Evolutionary conservation across 2,329 filamentous ascomycete species (phyloP), one percentile per base, ranked within the genome.

Genomic region (Plenodomus lindquistii): DNA sequence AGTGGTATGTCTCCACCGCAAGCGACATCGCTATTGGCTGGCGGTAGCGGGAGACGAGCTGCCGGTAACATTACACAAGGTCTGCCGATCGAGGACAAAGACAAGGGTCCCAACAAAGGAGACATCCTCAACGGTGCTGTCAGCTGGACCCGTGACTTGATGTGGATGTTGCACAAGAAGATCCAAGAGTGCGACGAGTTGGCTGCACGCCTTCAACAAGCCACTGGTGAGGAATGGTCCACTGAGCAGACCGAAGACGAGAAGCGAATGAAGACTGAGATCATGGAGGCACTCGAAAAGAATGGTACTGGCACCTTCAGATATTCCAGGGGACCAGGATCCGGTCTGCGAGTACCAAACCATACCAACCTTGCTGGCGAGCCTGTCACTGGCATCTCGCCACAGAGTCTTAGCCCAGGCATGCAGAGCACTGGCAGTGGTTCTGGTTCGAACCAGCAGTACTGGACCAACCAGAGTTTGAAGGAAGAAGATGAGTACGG

Each of bases 31-130:
- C 84, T 94, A 37, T 82, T 97, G 46, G 92, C 91, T 42, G 91
- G 91, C 15, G 89, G 89, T 19, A 89, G 86, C 56, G 91, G 90
- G 35, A 84, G 91, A 56, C 85, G 92, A 54, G 91, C 91, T 22
- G 84, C 87, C 24, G 85, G 86, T 31, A 95, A 89, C 68, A 97
- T 97, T 64, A 96, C 91, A 5, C 93, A 93, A 57, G 91, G 92
- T 13, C 81, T 97, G 22, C 93, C 94, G 0, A 83, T 96, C 29
- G 94, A 99, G 64, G 94, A 97, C 60, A 97, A 97, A 72, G 94
- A 99, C 76, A 97, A 97, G 70, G 94, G 94, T 0, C 94, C 94
- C 5, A 97, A 97, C 79, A 99, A 99, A 77, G 94, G 94, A 40
- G 94, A 99, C 64, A 97, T 99, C 50, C 86, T 99, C 63, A 97